Conservation (phyloP, 1,284 basidiomycete species). For the Sporisorium sorghi region DNA sequence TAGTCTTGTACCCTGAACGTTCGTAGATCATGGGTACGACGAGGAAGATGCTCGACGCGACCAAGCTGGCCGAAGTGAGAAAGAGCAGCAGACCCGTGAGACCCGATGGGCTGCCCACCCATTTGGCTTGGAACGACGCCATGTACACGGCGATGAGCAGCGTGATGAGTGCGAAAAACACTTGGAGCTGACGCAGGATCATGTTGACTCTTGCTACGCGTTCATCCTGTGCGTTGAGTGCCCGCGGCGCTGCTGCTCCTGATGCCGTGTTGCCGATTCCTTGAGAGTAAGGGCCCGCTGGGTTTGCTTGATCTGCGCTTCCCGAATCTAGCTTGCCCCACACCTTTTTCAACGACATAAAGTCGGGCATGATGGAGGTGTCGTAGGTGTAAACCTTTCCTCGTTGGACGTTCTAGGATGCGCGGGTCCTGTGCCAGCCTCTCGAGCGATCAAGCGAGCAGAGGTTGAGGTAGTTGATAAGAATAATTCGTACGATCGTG, state of each 20-base stretch:
- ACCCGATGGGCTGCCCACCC: constrained; percentile 58
- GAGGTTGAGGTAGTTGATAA: not conserved
- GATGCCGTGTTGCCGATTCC: constrained; percentile 40
- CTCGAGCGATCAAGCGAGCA: not conserved
- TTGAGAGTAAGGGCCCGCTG: constrained; percentile 18
- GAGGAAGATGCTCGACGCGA: constrained; percentile 49
- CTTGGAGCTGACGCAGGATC: constrained; percentile 41
- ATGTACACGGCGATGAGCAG: constrained; percentile 59
- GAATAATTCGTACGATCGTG: not conserved
- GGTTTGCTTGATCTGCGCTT: constrained; percentile 11
- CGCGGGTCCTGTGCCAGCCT: too few species aligned
- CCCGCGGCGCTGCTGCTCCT: not conserved
- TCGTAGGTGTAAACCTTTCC: too few species aligned
- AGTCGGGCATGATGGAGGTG: constrained; percentile 49
- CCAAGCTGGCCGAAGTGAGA: constrained; percentile 40
- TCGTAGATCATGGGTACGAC: constrained; percentile 55
- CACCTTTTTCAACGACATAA: constrained; percentile 50
- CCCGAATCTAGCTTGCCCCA: constrained; percentile 48
- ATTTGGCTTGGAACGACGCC: constrained; percentile 56
- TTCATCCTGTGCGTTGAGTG: constrained; percentile 32
- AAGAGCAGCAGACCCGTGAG: constrained; percentile 61
- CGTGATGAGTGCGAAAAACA: constrained; percentile 48
- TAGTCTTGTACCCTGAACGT: constrained; percentile 40
- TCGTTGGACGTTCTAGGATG: too few species aligned
- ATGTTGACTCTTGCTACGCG: constrained; percentile 37